Conservation (phyloP, 2,329 filamentous ascomycete species). For the Monosporascus sp. region DNA sequence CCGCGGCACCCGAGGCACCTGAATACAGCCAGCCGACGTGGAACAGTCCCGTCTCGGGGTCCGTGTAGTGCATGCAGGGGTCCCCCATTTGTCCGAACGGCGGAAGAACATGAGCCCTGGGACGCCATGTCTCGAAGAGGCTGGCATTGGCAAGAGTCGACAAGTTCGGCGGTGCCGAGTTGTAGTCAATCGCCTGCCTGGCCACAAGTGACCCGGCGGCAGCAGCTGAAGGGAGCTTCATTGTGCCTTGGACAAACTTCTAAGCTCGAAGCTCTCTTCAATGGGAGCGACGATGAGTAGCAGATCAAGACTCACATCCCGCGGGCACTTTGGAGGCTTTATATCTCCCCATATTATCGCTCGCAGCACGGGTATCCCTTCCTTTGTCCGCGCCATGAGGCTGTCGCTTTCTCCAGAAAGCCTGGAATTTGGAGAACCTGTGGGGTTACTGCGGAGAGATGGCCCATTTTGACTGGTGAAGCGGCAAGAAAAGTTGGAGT, state of each 20-base stretch:
- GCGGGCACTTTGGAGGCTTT: background rate
- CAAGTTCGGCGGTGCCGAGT: conserved; percentile 32
- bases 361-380: too few relatives aligned
- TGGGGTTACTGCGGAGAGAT: background rate
- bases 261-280: background rate
- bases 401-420: background rate
- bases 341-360: background rate
- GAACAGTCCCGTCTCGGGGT: conserved; percentile 37
- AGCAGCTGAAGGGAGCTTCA: conserved; percentile 13
- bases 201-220: conserved; percentile 7
- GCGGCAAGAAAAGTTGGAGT: background rate
- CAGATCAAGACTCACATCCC: background rate
- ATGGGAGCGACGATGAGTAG: background rate
- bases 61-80: conserved; percentile 40
- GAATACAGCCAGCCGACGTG: conserved; percentile 38
- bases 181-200: conserved; percentile 26
- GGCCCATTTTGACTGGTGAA: background rate
- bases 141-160: conserved; percentile 32
- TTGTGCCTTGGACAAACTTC: conserved; percentile 2
- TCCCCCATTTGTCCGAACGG: conserved; percentile 36
- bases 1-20: conserved; percentile 28
- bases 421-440: background rate
- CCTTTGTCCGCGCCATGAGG: too few relatives aligned
- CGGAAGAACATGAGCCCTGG: conserved; percentile 35
- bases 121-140: conserved; percentile 27